Evolutionary conservation across 345 rosid genomes (phyloP), one percentile per base, ranked within the genome.

Genomic region (Psidium guajava): DNA sequence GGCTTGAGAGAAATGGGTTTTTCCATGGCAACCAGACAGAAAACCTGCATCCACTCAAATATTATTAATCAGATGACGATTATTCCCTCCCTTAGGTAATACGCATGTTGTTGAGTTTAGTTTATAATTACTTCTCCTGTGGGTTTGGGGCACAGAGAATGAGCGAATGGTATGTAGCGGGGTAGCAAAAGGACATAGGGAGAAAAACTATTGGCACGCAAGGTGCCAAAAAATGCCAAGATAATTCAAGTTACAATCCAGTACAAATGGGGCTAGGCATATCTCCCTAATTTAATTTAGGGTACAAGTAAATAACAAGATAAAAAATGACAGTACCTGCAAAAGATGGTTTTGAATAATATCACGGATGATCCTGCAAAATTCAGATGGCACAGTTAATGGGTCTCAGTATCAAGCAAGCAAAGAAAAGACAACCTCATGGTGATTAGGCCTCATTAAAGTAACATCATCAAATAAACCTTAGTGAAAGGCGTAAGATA

Each of bases 11-110:
- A 97, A 85, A 97, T 82, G 1, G 99, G 99, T 92, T 97, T 97
- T 92, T 97, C 99, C 99, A 97, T 97, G 44, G 96, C 98, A 73
- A 98, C 93, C 59, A 98, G 97, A 89, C 96, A 98, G 84, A 98
- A 93, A 90, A 98, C 93, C 99, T 96, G 92, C 74, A 88, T 42
- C 85, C 88, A 83, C 61, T 64, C 57, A 58, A 85, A 89, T n/a
- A 27, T 82, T 27, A 52, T 82, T 82, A 54, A 82, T 51, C 83
- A 52, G 40, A 56, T 40, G 57, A 50, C 18, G 77, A 64, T 32
- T 12, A 16, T 36, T 64, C 32, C 18, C 44, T 44, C 75, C 44
- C 77, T 64, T 64, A 64, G 44, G 32, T 1, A 6, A 69, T 69
- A 16, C 24, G 11, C 77, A 32, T 21, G 77, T 4, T 32, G 44